phyloP scores from a whole-genome alignment of 768 basidiomycete species.

The Lentinula detonsa region DNA sequence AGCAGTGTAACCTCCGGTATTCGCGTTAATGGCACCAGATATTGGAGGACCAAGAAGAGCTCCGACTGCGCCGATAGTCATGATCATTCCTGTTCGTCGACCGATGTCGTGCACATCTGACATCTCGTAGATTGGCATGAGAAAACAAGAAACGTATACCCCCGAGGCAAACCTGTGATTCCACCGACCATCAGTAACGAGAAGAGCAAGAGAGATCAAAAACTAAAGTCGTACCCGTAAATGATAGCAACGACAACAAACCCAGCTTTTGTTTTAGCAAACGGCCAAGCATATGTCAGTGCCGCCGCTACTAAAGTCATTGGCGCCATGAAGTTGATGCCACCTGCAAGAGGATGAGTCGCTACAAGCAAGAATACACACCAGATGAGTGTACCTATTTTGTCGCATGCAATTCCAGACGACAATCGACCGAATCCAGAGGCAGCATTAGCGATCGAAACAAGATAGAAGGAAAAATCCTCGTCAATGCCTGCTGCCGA shows the following conservation, averaged over 20 bases:
- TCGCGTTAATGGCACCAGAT: conserved; percentile 48
- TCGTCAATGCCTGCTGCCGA: conserved; percentile 24
- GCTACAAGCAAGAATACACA: background rate
- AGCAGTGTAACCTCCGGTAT: conserved; percentile 36
- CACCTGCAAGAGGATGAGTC: conserved; percentile 32
- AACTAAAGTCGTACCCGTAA: background rate
- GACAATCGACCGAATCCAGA: conserved; percentile 44
- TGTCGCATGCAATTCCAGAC: conserved; percentile 49
- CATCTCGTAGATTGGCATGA: conserved; percentile 41
- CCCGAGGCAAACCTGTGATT: conserved; percentile 39
- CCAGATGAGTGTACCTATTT: conserved; percentile 33
- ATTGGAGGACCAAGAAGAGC: conserved; percentile 57
- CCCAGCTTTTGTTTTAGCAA: conserved; percentile 33
- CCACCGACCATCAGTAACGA: background rate
- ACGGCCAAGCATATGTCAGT: conserved; percentile 70
- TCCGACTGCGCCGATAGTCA: conserved; percentile 47
- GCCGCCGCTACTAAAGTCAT: conserved; percentile 50
- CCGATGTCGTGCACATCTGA: conserved; percentile 51
- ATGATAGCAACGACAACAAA: conserved; percentile 20
- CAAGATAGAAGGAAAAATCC: conserved; percentile 34
- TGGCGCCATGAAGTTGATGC: conserved; percentile 65
- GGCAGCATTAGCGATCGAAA: conserved; percentile 42
- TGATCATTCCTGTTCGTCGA: conserved; percentile 47
- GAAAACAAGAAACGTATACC: conserved; percentile 40
- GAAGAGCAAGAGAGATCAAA: too few species aligned